Evolutionary conservation across 306 rosid species (phyloP), one percentile per base, ranked within the genome.

Genomic region (Cicer arietinum): DNA sequence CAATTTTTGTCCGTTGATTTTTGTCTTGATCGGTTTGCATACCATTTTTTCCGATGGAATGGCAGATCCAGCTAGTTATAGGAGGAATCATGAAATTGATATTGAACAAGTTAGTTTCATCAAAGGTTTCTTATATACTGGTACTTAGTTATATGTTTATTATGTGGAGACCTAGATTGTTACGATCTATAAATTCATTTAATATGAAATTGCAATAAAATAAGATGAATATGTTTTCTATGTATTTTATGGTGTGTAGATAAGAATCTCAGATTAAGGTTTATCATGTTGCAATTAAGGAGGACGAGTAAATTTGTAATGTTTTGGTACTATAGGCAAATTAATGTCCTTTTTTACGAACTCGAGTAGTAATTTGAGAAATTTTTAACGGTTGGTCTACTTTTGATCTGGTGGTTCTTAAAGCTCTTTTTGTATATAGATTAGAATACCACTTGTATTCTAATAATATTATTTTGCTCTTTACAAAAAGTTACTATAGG

Each of bases 41-140:
- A 20, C 78, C 25, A 58, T 59, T 60, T 81, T 84, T 46, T 83
- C 89, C 84, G 79, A 87, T 88, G 93, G 93, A 87, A 90, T 88
- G 92, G 86, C 89, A 83, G 84, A 87, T 91, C 89, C 66, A 68
- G 85, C 77, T 81, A 77, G 83, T 78, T 75, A 57, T 82, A 84
- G 84, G 58, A 86, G 84, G 62, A 86, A 87, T 75, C 73, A 42
- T 59, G 83, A 86, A 67, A 81, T 85, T 71, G 90, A 88, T 80
- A 13, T 81, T 76, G 88, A 87, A 67, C 89, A 89, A 73, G 98
- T 90, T 43, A 79, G 94, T 92, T 86, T 69, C 72, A 60, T 14
- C 66, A 54, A 72, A 56, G 11, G 16, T 37, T 52, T 74, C 68
- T 53, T 41, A 41, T 67, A 16, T 61, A 44, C 35, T 18, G 17